Percentiles rank a stretch among this genome's conserved stretches.
Conservation (phyloP, 768 basidiomycete genomes). For the Agrocybe chaxingu region DNA sequence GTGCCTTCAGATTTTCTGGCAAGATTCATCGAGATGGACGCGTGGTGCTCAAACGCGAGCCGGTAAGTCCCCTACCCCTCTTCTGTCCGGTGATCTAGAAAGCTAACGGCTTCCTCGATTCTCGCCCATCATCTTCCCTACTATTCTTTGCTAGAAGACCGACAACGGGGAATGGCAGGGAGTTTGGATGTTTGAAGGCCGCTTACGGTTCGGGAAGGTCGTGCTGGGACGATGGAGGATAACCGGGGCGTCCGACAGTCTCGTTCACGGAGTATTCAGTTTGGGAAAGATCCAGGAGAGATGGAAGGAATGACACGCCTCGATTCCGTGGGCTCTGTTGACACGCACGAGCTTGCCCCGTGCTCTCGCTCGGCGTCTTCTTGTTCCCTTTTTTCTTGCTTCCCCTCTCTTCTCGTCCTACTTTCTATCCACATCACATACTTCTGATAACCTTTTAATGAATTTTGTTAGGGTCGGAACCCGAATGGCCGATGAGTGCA, state of each 20-base stretch:
- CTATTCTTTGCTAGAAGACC: slow-evolving; percentile 32
- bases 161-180: slow-evolving; percentile 34
- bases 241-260: slow-evolving; percentile 31
- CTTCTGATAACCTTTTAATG: no score
- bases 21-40: slow-evolving; percentile 56
- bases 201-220: slow-evolving; percentile 41
- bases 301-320: slow-evolving; percentile 3
- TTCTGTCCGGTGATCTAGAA: slow-evolving; percentile 1
- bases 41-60: slow-evolving; percentile 58
- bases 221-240: slow-evolving; percentile 54
- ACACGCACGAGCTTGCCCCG: not conserved
- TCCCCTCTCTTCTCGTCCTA: not conserved
- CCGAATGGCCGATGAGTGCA: no score
- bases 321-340: not conserved
- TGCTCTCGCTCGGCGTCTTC: not conserved
- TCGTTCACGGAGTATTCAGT: slow-evolving; percentile 56
- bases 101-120: not conserved
- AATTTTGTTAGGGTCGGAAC: no score
- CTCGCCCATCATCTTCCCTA: slow-evolving; percentile 2
- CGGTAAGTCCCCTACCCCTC: slow-evolving; percentile 36
- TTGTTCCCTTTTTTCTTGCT: not conserved
- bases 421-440: no score
- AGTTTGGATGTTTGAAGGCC: slow-evolving; percentile 58
- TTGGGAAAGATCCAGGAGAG: slow-evolving; percentile 37
- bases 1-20: slow-evolving; percentile 59